Evolutionary conservation across 495 filamentous ascomycete species (phyloP).

Genomic region (Geoglossum glabrum): DNA sequence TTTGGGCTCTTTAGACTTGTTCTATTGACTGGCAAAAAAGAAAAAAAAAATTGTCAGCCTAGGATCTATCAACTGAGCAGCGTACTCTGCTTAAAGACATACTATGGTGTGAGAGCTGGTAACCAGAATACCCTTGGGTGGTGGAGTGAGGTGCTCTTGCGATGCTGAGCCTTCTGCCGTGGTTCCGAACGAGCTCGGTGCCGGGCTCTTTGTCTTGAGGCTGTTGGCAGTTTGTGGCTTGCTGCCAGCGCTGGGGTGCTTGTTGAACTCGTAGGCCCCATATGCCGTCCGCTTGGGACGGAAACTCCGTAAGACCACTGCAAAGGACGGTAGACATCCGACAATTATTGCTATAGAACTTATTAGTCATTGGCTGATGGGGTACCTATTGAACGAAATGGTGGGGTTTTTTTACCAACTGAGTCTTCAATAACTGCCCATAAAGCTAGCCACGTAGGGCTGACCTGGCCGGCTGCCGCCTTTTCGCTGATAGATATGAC

Average conservation of each 20-base stretch:
- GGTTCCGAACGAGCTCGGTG: neutral
- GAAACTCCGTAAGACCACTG: constrained; percentile 10
- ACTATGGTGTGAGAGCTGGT: neutral
- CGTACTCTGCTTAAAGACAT: too few relatives aligned
- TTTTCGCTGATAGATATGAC: constrained; percentile 10
- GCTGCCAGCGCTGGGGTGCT: neutral
- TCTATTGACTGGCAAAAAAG: neutral
- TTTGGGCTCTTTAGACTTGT: neutral
- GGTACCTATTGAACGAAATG: neutral
- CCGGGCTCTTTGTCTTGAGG: neutral
- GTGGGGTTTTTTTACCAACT: neutral
- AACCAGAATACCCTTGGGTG: neutral
- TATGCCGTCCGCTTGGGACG: neutral
- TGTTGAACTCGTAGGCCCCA: neutral
- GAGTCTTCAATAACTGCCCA: constrained; percentile 10
- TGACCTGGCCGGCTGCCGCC: constrained; percentile 5
- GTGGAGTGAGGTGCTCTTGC: neutral
- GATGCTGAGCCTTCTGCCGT: neutral
- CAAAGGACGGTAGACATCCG: constrained; percentile 13
- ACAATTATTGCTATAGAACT: constrained; percentile 10
- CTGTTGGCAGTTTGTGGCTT: neutral
- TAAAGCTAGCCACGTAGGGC: constrained; percentile 11
- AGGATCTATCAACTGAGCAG: too few relatives aligned
- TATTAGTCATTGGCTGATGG: neutral
- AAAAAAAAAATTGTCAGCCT: neutral